phyloP scores from a whole-genome alignment of 495 filamentous ascomycete genomes.

The Podospora tetraspora region DNA sequence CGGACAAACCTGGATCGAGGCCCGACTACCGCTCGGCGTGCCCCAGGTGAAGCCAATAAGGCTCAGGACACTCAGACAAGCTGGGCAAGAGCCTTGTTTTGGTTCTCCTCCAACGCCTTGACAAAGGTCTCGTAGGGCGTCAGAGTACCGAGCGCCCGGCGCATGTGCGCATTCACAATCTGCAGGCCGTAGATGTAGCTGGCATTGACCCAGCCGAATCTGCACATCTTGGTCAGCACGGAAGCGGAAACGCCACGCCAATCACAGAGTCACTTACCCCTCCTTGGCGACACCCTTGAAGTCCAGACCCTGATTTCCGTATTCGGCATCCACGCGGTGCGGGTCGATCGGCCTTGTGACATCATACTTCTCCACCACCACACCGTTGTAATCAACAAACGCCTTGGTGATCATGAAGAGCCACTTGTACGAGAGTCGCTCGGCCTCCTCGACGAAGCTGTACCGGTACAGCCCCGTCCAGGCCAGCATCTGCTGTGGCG shows the following conservation, averaged over 20 bases:
- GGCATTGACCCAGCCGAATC: slow-evolving; percentile 98
- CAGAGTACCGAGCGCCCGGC: slow-evolving; percentile 74
- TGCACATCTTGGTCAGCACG: slow-evolving; percentile 36
- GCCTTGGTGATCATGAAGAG: slow-evolving; percentile 95
- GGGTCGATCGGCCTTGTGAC: slow-evolving; percentile 84
- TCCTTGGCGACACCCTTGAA: slow-evolving; percentile 93
- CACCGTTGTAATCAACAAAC: slow-evolving; percentile 95
- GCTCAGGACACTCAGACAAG: slow-evolving; percentile 23
- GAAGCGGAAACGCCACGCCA: slow-evolving; percentile 1
- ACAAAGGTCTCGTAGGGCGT: slow-evolving; percentile 75
- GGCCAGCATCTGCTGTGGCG: slow-evolving; percentile 95
- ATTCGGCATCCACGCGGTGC: slow-evolving; percentile 91
- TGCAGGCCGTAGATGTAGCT: slow-evolving; percentile 88
- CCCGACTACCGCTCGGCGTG: neutral
- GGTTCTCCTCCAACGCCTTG: slow-evolving; percentile 44
- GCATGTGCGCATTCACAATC: slow-evolving; percentile 77
- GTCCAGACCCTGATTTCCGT: slow-evolving; percentile 90
- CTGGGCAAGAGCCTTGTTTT: slow-evolving; percentile 39
- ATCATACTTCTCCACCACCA: slow-evolving; percentile 98
- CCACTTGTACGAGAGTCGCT: slow-evolving; percentile 89
- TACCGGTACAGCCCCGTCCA: slow-evolving; percentile 90
- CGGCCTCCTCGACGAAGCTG: slow-evolving; percentile 81
- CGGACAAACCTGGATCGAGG: neutral
- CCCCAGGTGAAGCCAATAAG: neutral
- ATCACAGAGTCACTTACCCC: slow-evolving; percentile 61